phyloP scores from a whole-genome alignment of 371 early-diverging fungal genomes.

The Nematocida major region DNA sequence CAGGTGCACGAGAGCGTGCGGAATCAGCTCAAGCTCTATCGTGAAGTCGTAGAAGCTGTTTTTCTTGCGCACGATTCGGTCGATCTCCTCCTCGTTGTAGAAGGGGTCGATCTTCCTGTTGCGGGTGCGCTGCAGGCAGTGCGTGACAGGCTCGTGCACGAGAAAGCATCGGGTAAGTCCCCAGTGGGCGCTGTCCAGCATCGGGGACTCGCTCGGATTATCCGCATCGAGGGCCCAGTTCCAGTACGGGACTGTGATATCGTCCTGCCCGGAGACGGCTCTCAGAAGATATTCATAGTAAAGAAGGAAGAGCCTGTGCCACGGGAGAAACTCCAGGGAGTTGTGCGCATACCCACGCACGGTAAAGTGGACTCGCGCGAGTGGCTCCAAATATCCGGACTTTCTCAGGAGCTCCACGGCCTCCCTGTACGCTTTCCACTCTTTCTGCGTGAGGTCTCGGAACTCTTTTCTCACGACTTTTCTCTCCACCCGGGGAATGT shows the following conservation, averaged over 20 bases:
- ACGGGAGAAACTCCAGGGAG: slow-evolving; percentile 59
- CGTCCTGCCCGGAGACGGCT: slow-evolving; percentile 61
- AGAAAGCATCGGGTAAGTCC: slow-evolving; percentile 12
- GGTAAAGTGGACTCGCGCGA: slow-evolving; percentile 17
- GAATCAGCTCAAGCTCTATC: slow-evolving; percentile 62
- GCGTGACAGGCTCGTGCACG: slow-evolving; percentile 44
- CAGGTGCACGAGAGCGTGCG: slow-evolving; percentile 66
- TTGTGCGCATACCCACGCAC: slow-evolving; percentile 64
- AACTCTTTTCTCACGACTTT: slow-evolving; percentile 45
- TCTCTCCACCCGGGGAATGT: not conserved
- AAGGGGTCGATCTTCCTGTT: slow-evolving; percentile 54
- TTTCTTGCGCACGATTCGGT: slow-evolving; percentile 58
- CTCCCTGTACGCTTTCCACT: slow-evolving; percentile 40
- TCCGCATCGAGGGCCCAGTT: slow-evolving; percentile 64
- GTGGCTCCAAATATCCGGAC: slow-evolving; percentile 19
- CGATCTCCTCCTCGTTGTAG: slow-evolving; percentile 59
- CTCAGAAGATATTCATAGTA: slow-evolving; percentile 60
- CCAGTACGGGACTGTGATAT: slow-evolving; percentile 67
- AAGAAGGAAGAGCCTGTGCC: slow-evolving; percentile 61
- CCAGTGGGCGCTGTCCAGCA: slow-evolving; percentile 7
- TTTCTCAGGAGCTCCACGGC: slow-evolving; percentile 27
- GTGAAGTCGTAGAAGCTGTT: slow-evolving; percentile 63
- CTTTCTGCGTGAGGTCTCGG: slow-evolving; percentile 35
- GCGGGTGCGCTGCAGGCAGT: slow-evolving; percentile 39
- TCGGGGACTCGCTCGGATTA: slow-evolving; percentile 33